Base-by-base conservation (phyloP, 495 filamentous ascomycete genomes). In the Rusavskia elegans region DNA sequence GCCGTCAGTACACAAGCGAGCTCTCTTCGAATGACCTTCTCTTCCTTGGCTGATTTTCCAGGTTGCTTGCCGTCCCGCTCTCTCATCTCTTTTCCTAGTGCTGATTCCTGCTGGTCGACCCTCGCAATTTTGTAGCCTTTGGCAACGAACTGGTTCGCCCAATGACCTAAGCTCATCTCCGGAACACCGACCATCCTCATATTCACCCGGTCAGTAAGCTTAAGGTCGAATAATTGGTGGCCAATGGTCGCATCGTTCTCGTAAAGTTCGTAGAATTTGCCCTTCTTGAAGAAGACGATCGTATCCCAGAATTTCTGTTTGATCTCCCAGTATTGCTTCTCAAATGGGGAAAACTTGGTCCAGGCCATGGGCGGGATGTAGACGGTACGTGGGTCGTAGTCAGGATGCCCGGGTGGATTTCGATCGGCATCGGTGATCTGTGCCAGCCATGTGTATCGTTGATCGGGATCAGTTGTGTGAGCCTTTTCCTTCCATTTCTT, bases 261-360 rank as follows among this genome's bases (percentile, higher is more conserved):
- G 63, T 96, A 99, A 0, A 99, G 75, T 63, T 99, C 92, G 64
- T 95, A 99, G 68, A 99, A 99, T 63, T 99, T 99, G 54, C 92
- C 92, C 69, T 99, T 99, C 68, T 95, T 97, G 75, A 99, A 99
- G 69, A 99, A 99, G 14, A 99, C 92, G 20, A 99, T 83, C 0
- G 89, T 97, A 54, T 95, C 87, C 85, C 85, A 95, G 57, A 90
- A 86, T 49, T 95, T 95, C 66, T 88, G 85, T 72, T 99, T 99
- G 66, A 99, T 97, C 61, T 95, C 89, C 92, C 92, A 99, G 66
- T 97, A 99, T 59, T 99, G 92, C 64, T 88, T 92, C 69, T 99
- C 92, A 55, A 99, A 99, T 0, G 90, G 76, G 0, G 87, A 87
- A 63, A 99, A 95, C 3, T 83, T 77, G 0, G 64, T 66, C 77